Percentiles rank a stretch among this genome's conserved stretches.
Conservation (phyloP, 2,329 filamentous ascomycete genomes). For the Aspergillus pseudoterreus region DNA sequence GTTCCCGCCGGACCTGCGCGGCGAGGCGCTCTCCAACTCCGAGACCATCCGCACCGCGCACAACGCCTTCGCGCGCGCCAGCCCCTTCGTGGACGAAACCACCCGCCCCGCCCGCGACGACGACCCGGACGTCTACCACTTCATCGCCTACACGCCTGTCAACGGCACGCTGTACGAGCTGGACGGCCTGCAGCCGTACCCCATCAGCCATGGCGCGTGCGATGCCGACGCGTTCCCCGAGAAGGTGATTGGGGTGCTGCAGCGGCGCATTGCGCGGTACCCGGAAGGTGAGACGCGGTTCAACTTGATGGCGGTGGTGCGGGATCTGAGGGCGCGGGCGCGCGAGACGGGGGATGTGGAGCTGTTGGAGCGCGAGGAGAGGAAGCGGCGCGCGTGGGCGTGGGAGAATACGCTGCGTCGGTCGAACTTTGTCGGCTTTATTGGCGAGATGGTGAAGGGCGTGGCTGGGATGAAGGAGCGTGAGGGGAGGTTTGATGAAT, state of each 20-base stretch:
- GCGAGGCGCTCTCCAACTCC: conserved; percentile 68
- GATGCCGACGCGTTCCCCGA: conserved; percentile 67
- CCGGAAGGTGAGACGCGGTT: conserved; percentile 86
- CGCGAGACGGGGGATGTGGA: conserved; percentile 79
- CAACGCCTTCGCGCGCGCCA: conserved; percentile 84
- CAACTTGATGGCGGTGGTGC: conserved; percentile 89
- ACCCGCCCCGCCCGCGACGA: conserved; percentile 66
- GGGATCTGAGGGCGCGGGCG: conserved; percentile 74
- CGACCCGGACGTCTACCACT: conserved; percentile 87
- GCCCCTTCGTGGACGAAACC: conserved; percentile 91
- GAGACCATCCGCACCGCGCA: conserved; percentile 73
- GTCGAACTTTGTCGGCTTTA: conserved; percentile 96
- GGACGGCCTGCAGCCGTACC: conserved; percentile 88
- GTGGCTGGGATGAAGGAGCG: conserved; percentile 73
- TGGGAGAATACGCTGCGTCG: conserved; percentile 91
- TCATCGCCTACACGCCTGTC: conserved; percentile 88
- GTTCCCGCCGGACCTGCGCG: conserved; percentile 72
- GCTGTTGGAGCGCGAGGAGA: conserved; percentile 71
- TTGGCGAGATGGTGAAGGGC: conserved; percentile 82
- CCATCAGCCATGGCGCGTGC: conserved; percentile 82
- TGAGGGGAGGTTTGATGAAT: conserved; percentile 68
- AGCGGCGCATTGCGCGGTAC: conserved; percentile 78
- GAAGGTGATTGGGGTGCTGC: conserved; percentile 82
- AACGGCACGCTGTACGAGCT: conserved; percentile 84
- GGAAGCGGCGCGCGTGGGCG: conserved; percentile 80